Evolutionary conservation across 2,329 filamentous ascomycete species (phyloP).

Genomic region (Metarhizium brunneum): DNA sequence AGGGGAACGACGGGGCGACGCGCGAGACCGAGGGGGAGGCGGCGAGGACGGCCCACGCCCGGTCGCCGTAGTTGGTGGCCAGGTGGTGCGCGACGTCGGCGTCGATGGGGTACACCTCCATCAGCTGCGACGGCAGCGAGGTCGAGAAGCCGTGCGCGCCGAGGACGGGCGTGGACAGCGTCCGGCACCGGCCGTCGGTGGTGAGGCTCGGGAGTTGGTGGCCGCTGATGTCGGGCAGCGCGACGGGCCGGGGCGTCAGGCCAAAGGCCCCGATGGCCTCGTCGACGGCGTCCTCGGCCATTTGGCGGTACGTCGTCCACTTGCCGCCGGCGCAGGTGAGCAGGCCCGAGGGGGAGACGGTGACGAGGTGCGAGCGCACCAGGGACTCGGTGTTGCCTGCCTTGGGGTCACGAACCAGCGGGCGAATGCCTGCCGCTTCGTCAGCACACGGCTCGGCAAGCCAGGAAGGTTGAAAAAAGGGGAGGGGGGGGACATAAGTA

Average conservation of each 20-base stretch:
- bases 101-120: conserved; percentile 27
- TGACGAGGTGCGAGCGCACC: conserved; percentile 73
- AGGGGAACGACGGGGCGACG: conserved; percentile 58
- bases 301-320: conserved; percentile 84
- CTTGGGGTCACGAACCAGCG: conserved; percentile 71
- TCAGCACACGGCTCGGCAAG: background rate
- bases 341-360: conserved; percentile 63
- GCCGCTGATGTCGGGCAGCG: conserved; percentile 57
- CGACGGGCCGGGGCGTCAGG: conserved; percentile 42
- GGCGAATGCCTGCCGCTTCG: conserved; percentile 50
- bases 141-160: conserved; percentile 62
- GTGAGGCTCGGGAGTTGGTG: conserved; percentile 36
- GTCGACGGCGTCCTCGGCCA: conserved; percentile 80
- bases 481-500: background rate
- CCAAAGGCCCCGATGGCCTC: conserved; percentile 61
- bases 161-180: conserved; percentile 62
- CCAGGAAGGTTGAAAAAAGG: no score
- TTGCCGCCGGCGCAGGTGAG: conserved; percentile 77
- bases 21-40: conserved; percentile 36
- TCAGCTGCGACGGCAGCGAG: conserved; percentile 23
- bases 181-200: conserved; percentile 65
- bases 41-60: conserved; percentile 63
- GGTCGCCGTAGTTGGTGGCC: conserved; percentile 35
- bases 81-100: conserved; percentile 32
- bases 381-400: conserved; percentile 75